Evolutionary conservation across 106 monocot genomes (phyloP), one percentile per base, ranked within the genome.

Genomic region (Platanthera zijinensis): DNA sequence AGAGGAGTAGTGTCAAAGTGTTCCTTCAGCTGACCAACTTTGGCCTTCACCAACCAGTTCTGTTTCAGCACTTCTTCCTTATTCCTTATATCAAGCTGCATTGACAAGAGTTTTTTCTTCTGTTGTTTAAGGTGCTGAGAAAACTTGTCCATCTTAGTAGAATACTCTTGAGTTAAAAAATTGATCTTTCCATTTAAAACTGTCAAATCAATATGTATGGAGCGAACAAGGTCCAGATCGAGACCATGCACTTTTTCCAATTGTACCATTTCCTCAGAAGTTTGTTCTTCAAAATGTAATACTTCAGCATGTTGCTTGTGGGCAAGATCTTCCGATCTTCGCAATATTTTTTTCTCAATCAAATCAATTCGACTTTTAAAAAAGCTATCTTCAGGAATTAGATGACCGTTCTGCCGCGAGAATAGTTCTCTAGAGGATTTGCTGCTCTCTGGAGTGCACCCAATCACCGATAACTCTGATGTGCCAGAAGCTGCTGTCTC

Each of bases 1-100:
- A 92, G 84, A 75, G 89, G 89, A 52, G 87, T 53, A 21, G 72
- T 64, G 71, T 87, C 85, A 78, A 92, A 92, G 7, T 19, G 77
- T 49, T 84, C 80, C 47, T 73, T 57, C 28, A 84, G 71, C 48
- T 18, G 81, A 71, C 89, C 87, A 59, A 83, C 75, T 79, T 84
- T 89, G 64, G 87, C 80, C 54, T 83, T 83, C 74, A 77, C 67
- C 73, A 89, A 10, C 87, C 87, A 89, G n/a, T n/a, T 19, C 61
- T 84, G 75, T 73, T 79, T 87, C 54, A 87, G 56, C 7, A 78
- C 50, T 17, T 15, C 51, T 78, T 92, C 92, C 52, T 82, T 82
- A 25, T 78, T 77, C 52, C 75, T 72, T 45, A 80, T 77, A 74
- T 56, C 59, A 46, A 74, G 68, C 51, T 89, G 87, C 82, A 84